Evolutionary conservation across 2,329 filamentous ascomycete genomes (phyloP), one percentile per base, ranked within the genome.

Genomic region (Rutstroemia sp.): DNA sequence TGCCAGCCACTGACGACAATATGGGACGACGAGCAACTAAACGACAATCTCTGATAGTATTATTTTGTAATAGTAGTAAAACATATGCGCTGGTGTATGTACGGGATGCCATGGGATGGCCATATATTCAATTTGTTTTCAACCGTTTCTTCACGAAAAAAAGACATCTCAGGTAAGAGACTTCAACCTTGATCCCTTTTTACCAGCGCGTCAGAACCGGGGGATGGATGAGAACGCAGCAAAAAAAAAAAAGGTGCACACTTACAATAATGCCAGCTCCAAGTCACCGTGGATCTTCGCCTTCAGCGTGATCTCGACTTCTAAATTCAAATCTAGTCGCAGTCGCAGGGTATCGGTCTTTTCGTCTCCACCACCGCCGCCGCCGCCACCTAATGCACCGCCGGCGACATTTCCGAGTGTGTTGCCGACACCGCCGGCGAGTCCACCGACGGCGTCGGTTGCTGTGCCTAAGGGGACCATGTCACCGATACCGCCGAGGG

Each of bases 201-300:
- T 54, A 54, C 51, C 23, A 49, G 30, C 30, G 25, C n/a, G 51
- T 54, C 51, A 54, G 51, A 54, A 54, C 44, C 48, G 45, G 37
- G 34, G 51, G 25, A 27, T 27, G 25, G 25, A 27, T 27, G 25
- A 27, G 25, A 27, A 27, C 25, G 25, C 25, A 27, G 25, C 19
- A 41, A 50, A 21, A 41, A 41, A 41, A 41, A 48, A 55, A 38
- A 25, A 19, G 17, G n/a, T 56, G 4, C 37, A 42, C 38, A 64
- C 64, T 64, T 45, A 66, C 65, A 67, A 56, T 48, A 67, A 65
- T 17, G 65, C 63, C 56, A 84, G 82, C 76, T 88, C 91, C 61
- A 95, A 73, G 73, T 95, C 90, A 67, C 90, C 90, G 64, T 89
- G 82, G 60, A 92, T 89, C 69, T 82, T 86, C 19, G 88, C 88